Evolutionary conservation across 1,284 basidiomycete species (phyloP).

Genomic region (Microbotryum silenes-acaulis): DNA sequence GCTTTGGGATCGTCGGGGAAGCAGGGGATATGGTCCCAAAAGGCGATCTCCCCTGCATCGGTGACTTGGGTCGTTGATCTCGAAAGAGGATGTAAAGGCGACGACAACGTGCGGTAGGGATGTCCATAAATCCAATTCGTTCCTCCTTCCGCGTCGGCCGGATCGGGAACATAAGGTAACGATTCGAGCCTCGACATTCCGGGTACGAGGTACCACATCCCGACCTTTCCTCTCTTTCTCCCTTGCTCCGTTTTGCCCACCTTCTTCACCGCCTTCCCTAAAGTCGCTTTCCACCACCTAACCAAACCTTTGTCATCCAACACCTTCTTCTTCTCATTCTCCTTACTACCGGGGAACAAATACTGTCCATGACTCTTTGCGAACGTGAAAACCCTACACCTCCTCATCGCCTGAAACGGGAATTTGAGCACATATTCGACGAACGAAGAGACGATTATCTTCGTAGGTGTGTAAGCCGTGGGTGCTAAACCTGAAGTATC

Average conservation of each 20-base stretch:
- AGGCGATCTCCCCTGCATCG: constrained; percentile 37
- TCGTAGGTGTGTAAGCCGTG: constrained; percentile 47
- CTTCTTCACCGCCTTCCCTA: constrained; percentile 50
- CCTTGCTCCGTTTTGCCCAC: constrained; percentile 8
- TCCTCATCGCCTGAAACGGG: constrained; percentile 55
- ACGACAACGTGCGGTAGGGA: constrained; percentile 56
- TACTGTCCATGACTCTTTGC: constrained; percentile 87
- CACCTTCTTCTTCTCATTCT: constrained; percentile 64
- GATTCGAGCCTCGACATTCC: constrained; percentile 66
- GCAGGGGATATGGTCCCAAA: constrained; percentile 70
- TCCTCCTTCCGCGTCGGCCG: constrained; percentile 24
- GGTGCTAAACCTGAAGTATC: constrained; percentile 73
- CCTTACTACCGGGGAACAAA: constrained; percentile 82
- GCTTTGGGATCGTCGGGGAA: constrained; percentile 92
- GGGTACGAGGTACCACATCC: constrained; percentile 59
- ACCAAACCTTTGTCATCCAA: constrained; percentile 73
- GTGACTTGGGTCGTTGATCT: constrained; percentile 1
- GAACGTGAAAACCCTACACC: constrained; percentile 76
- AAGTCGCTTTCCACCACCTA: constrained; percentile 80
- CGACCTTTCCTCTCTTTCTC: constrained; percentile 36
- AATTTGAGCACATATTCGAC: constrained; percentile 60
- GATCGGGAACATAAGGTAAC: constrained; percentile 48
- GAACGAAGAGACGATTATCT: constrained; percentile 59
- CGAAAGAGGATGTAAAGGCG: constrained; percentile 50
- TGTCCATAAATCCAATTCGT: constrained; percentile 62